Conservation (phyloP, 805 yeast species). For the Pichia occidentalis region DNA sequence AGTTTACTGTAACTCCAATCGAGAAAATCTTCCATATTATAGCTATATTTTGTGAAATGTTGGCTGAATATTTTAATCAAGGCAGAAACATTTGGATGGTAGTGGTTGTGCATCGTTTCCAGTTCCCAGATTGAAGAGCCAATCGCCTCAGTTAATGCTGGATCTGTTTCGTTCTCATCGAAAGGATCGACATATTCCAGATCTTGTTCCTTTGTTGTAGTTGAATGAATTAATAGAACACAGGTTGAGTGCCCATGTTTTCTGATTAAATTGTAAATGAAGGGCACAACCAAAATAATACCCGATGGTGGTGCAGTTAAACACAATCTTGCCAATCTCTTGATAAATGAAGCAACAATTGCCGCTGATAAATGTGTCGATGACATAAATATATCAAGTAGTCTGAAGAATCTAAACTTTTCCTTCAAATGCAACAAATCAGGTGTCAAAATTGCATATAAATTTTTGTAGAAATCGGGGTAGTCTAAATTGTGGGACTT, state of each 20-base stretch:
- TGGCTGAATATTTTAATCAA: constrained; percentile 82
- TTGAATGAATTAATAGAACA: constrained; percentile 76
- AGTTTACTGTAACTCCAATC: constrained; percentile 79
- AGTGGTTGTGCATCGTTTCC: constrained; percentile 66
- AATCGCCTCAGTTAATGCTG: constrained; percentile 71
- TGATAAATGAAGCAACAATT: constrained; percentile 84
- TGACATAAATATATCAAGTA: constrained; percentile 76
- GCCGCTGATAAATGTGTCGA: constrained; percentile 83
- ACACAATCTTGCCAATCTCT: constrained; percentile 68
- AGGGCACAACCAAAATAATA: constrained; percentile 81
- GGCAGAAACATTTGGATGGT: constrained; percentile 93
- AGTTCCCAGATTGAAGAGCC: constrained; percentile 91
- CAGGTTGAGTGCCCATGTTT: constrained; percentile 76
- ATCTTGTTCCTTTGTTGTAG: constrained; percentile 30
- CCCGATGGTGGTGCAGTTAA: constrained; percentile 83
- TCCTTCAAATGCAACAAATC: constrained; percentile 69
- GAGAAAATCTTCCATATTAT: constrained; percentile 88
- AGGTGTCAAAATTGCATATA: constrained; percentile 74
- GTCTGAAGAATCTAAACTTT: constrained; percentile 80
- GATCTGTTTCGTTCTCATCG: constrained; percentile 58
- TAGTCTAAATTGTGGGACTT: constrained; percentile 78
- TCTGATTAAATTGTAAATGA: constrained; percentile 79
- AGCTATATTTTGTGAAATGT: constrained; percentile 81
- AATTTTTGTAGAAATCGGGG: constrained; percentile 79
- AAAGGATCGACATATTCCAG: constrained; percentile 54